These are phyloP conservation scores for Pholiota molesta DNA, from an alignment of 768 basidiomycete genomes.

Conservation along the genomic window DNA sequence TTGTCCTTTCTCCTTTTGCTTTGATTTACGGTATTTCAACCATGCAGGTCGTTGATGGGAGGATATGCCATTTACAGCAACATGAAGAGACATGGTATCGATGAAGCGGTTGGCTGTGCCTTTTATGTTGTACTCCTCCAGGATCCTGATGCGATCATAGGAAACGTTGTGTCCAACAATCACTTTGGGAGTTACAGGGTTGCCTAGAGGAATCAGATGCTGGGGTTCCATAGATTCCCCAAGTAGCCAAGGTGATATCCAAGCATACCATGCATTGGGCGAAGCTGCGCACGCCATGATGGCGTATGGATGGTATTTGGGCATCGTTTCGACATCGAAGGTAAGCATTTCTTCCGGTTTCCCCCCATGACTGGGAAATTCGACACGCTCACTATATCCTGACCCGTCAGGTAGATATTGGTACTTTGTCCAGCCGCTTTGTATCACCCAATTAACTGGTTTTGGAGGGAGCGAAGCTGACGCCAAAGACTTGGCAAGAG, in stretches of 20 bases:
- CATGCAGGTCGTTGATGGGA: slow-evolving; percentile 94
- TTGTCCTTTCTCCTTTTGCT: slow-evolving; percentile 59
- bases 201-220: slow-evolving; percentile 79
- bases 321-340: slow-evolving; percentile 96
- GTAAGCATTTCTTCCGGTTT: slow-evolving; percentile 73
- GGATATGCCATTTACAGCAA: slow-evolving; percentile 92
- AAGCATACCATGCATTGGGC: slow-evolving; percentile 87
- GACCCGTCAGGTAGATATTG: slow-evolving; percentile 71
- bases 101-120: slow-evolving; percentile 78
- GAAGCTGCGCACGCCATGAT: slow-evolving; percentile 90
- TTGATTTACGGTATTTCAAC: slow-evolving; percentile 81
- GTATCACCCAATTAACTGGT: slow-evolving; percentile 49
- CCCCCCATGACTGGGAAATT: slow-evolving; percentile 64
- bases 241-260: slow-evolving; percentile 94
- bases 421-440: slow-evolving; percentile 93
- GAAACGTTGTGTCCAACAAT: slow-evolving; percentile 95
- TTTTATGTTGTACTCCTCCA: slow-evolving; percentile 78
- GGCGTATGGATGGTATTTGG: slow-evolving; percentile 77
- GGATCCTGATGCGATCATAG: slow-evolving; percentile 84
- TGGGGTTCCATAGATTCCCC: slow-evolving; percentile 53
- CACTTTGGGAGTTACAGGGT: slow-evolving; percentile 53
- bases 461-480: slow-evolving; percentile 57
- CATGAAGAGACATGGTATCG: slow-evolving; percentile 95
- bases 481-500: slow-evolving; percentile 64
- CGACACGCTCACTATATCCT: slow-evolving; percentile 73